Evolutionary conservation across 345 rosid species (phyloP), one percentile per base, ranked within the genome.

Genomic region (Raphanus sativus): DNA sequence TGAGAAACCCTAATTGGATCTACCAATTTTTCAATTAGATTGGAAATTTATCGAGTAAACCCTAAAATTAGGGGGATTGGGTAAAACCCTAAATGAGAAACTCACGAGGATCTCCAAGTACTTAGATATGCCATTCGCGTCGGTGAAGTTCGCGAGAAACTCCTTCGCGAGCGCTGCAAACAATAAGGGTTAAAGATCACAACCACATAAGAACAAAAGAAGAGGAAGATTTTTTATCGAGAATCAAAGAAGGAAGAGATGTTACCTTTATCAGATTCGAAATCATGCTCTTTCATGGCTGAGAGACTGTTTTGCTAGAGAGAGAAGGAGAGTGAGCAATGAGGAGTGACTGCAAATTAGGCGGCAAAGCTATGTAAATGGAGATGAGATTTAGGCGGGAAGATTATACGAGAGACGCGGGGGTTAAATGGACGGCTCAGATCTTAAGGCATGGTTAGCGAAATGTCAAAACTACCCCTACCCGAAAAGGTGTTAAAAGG

Each of bases 91-190:
- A 48, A 56, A 56, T 24, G 45, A 78, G 4, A 26, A 75, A 85
- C 97, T 87, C 74, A 95, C 99, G 50, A 95, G 91, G 69, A 93
- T 84, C 77, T 88, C 87, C 82, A 83, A 75, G 85, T 95, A 95
- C 82, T 92, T 95, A 69, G 94, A 82, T 69, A 86, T 84, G 54
- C 88, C 98, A 83, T 81, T 84, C 6, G 90, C 88, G 42, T 90
- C 92, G 38, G 83, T 71, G 86, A 91, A 92, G 78, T 84, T 87
- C 6, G 87, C 79, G 16, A 95, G 87, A 77, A 95, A 95, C 21
- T 91, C 97, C 87, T 85, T 95, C 8, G 99, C 93, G 4, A 87
- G 36, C 15, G 13, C 98, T 94, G 84, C 9, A 16, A 30, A n/a
- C 76, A 5, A 6, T 48, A 54, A 58, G 0, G 33, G 16, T 24